Evolutionary conservation across 495 filamentous ascomycete species (phyloP).

Genomic region (Penicillium bialowiezense): DNA sequence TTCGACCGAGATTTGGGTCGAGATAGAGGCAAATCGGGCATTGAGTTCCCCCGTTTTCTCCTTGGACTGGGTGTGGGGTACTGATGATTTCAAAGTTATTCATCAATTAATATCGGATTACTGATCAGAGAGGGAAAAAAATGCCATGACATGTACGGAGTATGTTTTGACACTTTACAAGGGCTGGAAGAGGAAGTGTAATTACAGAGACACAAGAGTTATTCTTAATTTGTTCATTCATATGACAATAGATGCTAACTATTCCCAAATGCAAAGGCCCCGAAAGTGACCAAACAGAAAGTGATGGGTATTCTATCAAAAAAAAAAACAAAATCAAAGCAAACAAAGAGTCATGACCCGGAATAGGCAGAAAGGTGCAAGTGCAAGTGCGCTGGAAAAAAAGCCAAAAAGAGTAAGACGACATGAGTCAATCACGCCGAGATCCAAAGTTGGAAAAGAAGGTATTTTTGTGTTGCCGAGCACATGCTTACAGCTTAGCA

Average conservation of each 20-base stretch:
- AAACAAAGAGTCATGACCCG: conserved; percentile 4
- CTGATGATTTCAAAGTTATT: too few species aligned
- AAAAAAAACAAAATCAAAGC: conserved; percentile 15
- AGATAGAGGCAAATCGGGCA: too few species aligned
- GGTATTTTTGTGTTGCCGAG: conserved; percentile 3
- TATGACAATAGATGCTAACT: conserved; percentile 3
- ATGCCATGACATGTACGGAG: too few species aligned
- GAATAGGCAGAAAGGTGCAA: conserved; percentile 15
- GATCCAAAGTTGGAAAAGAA: conserved; percentile 14
- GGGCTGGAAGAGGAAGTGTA: too few species aligned
- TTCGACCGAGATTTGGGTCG: too few species aligned
- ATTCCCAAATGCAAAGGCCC: conserved; percentile 12
- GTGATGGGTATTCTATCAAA: conserved; percentile 23
- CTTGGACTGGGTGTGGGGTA: too few species aligned
- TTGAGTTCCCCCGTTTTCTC: conserved; percentile 1
- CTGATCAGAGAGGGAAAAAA: too few species aligned
- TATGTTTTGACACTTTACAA: too few species aligned
- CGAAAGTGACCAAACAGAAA: conserved; percentile 11
- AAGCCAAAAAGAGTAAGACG: conserved; percentile 16
- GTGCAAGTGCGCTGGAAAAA: conserved; percentile 29
- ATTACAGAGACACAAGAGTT: too few species aligned
- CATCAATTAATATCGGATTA: too few species aligned
- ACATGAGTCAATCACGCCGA: conserved; percentile 17
- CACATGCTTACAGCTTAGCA: conserved; percentile 40
- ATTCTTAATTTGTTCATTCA: conserved; percentile 10